These are phyloP conservation scores for Xanthoconium stramineum DNA, from an alignment of 768 basidiomycete species.

Conservation along the genomic window DNA sequence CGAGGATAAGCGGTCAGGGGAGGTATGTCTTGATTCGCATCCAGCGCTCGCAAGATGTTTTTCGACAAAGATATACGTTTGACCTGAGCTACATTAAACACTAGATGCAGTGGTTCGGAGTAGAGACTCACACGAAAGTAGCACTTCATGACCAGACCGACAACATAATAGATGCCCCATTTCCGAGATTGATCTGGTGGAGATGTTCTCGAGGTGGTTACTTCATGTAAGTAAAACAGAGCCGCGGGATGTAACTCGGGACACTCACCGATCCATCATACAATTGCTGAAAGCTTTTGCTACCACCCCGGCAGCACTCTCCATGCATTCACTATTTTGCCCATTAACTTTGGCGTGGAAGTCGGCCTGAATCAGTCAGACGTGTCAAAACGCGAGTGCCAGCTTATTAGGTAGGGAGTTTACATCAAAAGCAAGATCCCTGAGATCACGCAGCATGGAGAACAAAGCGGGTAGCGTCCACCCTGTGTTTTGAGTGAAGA, in stretches of 20 bases:
- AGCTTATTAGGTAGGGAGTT: constrained; percentile 11
- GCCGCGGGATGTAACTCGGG: background rate
- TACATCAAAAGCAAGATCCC: constrained; percentile 86
- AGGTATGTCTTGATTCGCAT: constrained; percentile 84
- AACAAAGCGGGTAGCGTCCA: constrained; percentile 88
- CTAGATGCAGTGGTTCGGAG: background rate
- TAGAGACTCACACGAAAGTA: constrained; percentile 78
- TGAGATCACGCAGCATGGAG: constrained; percentile 73
- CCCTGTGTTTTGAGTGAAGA: constrained; percentile 74
- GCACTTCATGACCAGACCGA: constrained; percentile 85
- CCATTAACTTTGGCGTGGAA: constrained; percentile 53
- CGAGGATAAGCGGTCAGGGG: constrained; percentile 71
- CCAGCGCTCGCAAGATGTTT: constrained; percentile 86
- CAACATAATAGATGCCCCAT: constrained; percentile 92
- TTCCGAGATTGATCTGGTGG: constrained; percentile 71
- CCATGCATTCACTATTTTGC: constrained; percentile 67
- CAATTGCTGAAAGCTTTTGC: constrained; percentile 89
- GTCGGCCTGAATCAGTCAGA: constrained; percentile 47
- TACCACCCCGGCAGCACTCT: constrained; percentile 82
- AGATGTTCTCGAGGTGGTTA: constrained; percentile 46
- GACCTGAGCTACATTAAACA: constrained; percentile 47
- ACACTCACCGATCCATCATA: constrained; percentile 70
- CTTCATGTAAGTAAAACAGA: background rate
- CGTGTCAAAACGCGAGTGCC: background rate
- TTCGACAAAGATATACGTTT: constrained; percentile 89